Evolutionary conservation across 192 early-diverging fungal species (phyloP), one percentile per base, ranked within the genome.

Genomic region (Linderina pennispora): DNA sequence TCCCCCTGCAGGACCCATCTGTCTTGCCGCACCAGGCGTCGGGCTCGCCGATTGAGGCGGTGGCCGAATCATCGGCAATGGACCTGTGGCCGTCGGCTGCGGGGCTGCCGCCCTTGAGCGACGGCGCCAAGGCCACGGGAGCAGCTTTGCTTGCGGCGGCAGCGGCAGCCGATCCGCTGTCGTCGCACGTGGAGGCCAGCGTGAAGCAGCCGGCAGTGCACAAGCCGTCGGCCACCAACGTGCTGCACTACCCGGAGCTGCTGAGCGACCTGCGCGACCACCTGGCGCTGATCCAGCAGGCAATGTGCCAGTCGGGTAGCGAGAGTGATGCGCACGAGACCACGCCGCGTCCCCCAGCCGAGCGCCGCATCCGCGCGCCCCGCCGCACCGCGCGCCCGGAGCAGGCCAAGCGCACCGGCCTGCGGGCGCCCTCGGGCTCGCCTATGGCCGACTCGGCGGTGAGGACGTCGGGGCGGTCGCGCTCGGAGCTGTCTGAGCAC

Each of bases 221-320:
- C 23, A 43, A 23, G 40, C 23, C 31, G 25, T 70, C 61, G 7
- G 69, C 62, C 33, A 72, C 62, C 69, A 72, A 72, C 54, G 69
- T 72, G 19, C 45, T 72, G 32, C 69, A 72, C 50, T 72, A 72
- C 42, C 69, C 69, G 1, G 69, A 72, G 62, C 56, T 72, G 9
- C 62, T 72, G 22, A 72, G 62, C 49, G 69, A 72, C 36, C 49
- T 72, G 46, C 61, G 69, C 42, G 69, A 72, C 54, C 43, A 49
- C 38, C 69, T 72, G 53, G 57, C 63, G 36, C 59, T 58, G 66
- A 43, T 58, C 40, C 59, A 70, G 35, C 66, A 70, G 60, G 28
- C n/a, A n/a, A n/a, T n/a, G n/a, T n/a, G n/a, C n/a, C n/a, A 64
- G 66, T 43, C 59, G 66, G 55, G 59, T 50, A 23, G 66, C n/a